Conservation (phyloP, 2,329 filamentous ascomycete species). For the Hysterium pulicare region DNA sequence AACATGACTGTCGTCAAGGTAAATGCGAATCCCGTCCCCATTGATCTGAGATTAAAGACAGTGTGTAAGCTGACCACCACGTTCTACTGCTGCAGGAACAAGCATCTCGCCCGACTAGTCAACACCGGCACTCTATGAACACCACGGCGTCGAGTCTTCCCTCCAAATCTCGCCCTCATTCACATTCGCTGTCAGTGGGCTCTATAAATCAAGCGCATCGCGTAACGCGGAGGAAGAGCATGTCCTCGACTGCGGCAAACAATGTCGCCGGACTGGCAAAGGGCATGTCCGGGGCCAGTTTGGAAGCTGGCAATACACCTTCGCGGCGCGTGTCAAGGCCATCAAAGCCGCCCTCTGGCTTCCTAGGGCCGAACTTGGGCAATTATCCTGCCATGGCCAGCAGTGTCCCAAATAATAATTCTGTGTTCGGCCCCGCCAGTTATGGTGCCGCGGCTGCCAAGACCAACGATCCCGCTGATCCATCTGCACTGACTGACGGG, state of each 20-base stretch:
- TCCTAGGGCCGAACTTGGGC: constrained; percentile 49
- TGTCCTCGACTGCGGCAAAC: constrained; percentile 68
- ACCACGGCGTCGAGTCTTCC: constrained; percentile 58
- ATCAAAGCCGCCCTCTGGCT: constrained; percentile 56
- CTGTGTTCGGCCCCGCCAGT: constrained; percentile 34
- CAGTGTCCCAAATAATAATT: constrained; percentile 60
- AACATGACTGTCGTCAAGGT: constrained; percentile 41
- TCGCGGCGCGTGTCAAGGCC: constrained; percentile 67
- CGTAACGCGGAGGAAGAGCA: constrained; percentile 90
- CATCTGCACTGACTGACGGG: constrained; percentile 63
- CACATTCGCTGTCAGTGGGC: constrained; percentile 74
- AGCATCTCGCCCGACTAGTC: constrained; percentile 42
- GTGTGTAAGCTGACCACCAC: constrained; percentile 22
- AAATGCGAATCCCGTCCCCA: constrained; percentile 10
- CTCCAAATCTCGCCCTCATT: constrained; percentile 70
- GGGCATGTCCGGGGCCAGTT: constrained; percentile 60
- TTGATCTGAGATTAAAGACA: constrained; percentile 4
- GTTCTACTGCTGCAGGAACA: constrained; percentile 26
- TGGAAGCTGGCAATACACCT: constrained; percentile 56
- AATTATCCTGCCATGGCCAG: constrained; percentile 64
- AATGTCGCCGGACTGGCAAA: constrained; percentile 70
- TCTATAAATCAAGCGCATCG: constrained; percentile 79
- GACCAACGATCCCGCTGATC: constrained; percentile 52
- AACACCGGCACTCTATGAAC: constrained; percentile 47
- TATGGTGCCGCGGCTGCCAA: constrained; percentile 38